Base-by-base conservation (phyloP, 371 early-diverging fungal genomes). In the Dinochytrium kinnereticum region DNA sequence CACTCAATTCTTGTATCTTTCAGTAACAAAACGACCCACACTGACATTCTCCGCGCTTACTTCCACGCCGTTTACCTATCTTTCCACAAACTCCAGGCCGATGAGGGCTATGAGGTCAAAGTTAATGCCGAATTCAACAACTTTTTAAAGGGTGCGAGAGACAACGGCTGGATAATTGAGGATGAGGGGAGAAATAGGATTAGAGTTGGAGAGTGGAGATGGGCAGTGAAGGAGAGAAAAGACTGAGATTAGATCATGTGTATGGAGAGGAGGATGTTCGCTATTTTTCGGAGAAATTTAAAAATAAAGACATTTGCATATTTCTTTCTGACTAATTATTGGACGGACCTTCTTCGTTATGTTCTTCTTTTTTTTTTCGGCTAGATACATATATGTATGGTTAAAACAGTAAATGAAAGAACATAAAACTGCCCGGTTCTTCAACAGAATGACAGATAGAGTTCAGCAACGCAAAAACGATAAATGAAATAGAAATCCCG, bases 41-140 rank as follows among this genome's bases (percentile, higher is more conserved):
- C 33, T 0, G 55, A 71, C 10, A 70, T 75, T 31, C 61, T 75
- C 24, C 38, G 49, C 31, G 75, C 75, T 2, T 75, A 71, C 38
- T 57, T 59, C 28, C 75, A 75, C 57, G 67, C 67, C 31, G 49
- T 66, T 24, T 24, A 13, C 5, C 55, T 53, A 5, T 53, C 26
- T 13, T n/a, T 53, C 5, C n/a, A n/a, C n/a, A n/a, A n/a, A n/a
- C n/a, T n/a, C n/a, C 24, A 13, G 5, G 17, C 13, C 5, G 5
- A 53, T 24, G 13, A n/a, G n/a, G 26, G 5, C 55, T 21, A 61
- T 3, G 61, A 61, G 19, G 19, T 24, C 7, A 36, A 61, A 7
- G 24, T 61, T 34, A 3, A 13, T 31, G 34, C 13, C 36, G 7
- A 5, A 3, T 61, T 61, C 36, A 3, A 34, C 36, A 33, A 3